A percentile compares a stretch with the other conserved stretches of the same genome.
Conservation (phyloP, 106 monocot species). For the Allium fistulosum region DNA sequence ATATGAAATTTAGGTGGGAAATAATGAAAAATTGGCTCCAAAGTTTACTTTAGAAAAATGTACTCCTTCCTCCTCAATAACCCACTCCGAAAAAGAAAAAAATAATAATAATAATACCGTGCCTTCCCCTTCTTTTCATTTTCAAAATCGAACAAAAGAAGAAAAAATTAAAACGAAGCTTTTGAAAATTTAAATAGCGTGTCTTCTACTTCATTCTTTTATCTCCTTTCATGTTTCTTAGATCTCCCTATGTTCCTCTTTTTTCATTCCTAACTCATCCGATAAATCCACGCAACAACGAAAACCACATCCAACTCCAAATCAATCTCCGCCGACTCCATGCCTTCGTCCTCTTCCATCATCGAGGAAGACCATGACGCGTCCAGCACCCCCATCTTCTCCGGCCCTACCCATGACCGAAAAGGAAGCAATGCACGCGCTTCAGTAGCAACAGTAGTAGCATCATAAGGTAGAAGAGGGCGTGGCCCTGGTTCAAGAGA, state of each 20-base stretch:
- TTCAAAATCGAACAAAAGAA: no score
- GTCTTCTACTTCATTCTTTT: no score
- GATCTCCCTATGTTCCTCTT: constrained; percentile 10
- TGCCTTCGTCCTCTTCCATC: constrained; percentile 17
- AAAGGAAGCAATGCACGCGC: not conserved
- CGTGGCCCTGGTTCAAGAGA: constrained; percentile 60
- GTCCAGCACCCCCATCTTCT: constrained; percentile 22
- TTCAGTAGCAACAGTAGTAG: not conserved
- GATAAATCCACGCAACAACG: not conserved
- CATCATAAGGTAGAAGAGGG: constrained; percentile 28
- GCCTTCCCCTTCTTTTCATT: no score
- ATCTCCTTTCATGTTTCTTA: no score
- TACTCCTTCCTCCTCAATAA: no score
- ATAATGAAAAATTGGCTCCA: no score
- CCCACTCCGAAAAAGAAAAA: no score
- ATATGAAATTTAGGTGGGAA: no score
- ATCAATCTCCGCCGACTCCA: not conserved
- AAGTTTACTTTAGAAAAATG: no score
- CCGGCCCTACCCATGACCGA: constrained; percentile 13
- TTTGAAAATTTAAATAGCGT: no score
- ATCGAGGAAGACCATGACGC: not conserved
- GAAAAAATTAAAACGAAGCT: no score
- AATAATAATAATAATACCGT: no score
- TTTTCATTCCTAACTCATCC: constrained; percentile 17
- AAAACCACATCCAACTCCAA: not conserved